phyloP scores from a whole-genome alignment of 106 monocot genomes.

The Apostasia shenzhenica region DNA sequence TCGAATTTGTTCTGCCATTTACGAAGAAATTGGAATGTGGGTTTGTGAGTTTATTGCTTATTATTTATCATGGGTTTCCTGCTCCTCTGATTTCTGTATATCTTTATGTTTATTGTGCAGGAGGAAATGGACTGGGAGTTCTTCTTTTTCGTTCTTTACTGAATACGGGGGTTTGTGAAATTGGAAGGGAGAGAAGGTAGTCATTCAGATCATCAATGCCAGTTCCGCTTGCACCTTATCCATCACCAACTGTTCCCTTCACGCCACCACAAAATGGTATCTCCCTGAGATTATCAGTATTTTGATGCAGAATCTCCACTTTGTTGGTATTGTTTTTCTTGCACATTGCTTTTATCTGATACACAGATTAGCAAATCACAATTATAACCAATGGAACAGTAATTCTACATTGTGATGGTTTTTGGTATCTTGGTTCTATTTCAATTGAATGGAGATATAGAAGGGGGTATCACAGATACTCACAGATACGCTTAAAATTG shows the following conservation, averaged over 20 bases:
- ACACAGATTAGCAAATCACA: not conserved
- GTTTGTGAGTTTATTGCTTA: not conserved
- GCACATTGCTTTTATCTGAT: not conserved
- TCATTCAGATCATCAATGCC: conserved; percentile 53
- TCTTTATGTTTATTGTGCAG: not conserved
- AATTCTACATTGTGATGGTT: not conserved
- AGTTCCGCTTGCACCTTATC: conserved; percentile 94
- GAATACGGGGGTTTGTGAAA: not conserved
- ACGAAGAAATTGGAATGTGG: not conserved
- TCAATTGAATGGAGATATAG: no score
- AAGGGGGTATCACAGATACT: no score
- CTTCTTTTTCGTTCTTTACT: not conserved
- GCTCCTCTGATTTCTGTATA: not conserved
- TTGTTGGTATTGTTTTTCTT: not conserved
- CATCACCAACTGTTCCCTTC: conserved; percentile 45
- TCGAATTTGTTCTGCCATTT: not conserved
- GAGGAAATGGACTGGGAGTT: not conserved
- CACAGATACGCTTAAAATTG: no score
- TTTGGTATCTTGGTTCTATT: not conserved
- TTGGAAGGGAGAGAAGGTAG: not conserved
- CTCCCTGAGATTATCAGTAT: not conserved
- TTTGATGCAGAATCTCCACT: not conserved
- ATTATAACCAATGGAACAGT: not conserved
- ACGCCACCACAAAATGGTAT: conserved; percentile 53
- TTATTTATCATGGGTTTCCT: not conserved